These are phyloP conservation scores for Phytophthora boehmeriae DNA, from an alignment of 352 stramenopile species.

Conservation along the genomic window DNA sequence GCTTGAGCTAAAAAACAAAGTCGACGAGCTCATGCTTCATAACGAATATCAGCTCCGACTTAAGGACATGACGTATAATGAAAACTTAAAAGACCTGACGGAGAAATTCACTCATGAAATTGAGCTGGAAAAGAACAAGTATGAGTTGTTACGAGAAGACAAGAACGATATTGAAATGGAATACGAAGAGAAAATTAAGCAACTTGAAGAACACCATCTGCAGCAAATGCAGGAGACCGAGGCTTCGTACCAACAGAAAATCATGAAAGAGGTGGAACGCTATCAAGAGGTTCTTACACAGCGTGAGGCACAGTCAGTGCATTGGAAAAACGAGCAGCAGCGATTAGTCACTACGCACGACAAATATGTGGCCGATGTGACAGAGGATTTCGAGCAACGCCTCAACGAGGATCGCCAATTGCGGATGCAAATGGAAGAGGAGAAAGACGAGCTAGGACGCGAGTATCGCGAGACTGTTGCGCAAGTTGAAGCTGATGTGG, in stretches of 20 bases:
- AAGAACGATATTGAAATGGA: constrained; percentile 94
- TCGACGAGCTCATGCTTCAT: constrained; percentile 93
- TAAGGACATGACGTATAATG: constrained; percentile 96
- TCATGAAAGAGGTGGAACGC: constrained; percentile 93
- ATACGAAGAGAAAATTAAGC: constrained; percentile 91
- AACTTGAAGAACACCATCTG: constrained; percentile 91
- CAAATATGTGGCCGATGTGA: constrained; percentile 89
- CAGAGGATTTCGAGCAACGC: constrained; percentile 91
- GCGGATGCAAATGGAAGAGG: constrained; percentile 83
- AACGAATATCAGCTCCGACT: constrained; percentile 96
- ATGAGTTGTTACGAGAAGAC: constrained; percentile 88
- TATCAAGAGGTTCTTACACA: constrained; percentile 89
- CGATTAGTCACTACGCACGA: constrained; percentile 69
- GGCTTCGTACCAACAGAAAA: constrained; percentile 91
- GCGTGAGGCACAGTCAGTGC: constrained; percentile 80
- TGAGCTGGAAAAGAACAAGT: constrained; percentile 92
- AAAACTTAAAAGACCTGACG: constrained; percentile 94
- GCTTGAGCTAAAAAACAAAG: constrained; percentile 94
- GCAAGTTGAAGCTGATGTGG: constrained; percentile 86
- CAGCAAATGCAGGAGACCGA: constrained; percentile 92
- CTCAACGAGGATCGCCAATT: constrained; percentile 87
- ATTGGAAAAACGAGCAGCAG: constrained; percentile 75
- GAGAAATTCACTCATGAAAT: constrained; percentile 95
- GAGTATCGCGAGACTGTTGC: constrained; percentile 80
- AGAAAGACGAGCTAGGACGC: constrained; percentile 82